Percentiles rank a stretch among this genome's conserved stretches.
Evolutionary conservation across 768 basidiomycete species (phyloP).

Genomic region (Cystofilobasidium capitatum): DNA sequence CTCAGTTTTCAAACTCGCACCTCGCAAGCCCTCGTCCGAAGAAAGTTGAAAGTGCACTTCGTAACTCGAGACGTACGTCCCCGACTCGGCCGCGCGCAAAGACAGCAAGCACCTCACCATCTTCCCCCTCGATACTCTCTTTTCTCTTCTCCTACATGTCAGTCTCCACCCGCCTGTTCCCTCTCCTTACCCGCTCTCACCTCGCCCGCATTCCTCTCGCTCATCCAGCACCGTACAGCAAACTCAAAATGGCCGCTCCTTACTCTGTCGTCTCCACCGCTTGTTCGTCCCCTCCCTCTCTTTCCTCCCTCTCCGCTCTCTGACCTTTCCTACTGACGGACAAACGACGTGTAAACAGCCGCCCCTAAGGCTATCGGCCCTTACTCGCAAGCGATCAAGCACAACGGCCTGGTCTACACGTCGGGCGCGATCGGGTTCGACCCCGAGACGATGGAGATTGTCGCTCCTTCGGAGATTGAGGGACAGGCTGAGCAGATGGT

Average conservation of each 20-base stretch:
- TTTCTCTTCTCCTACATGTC: background rate
- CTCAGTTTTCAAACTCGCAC: too few relatives aligned
- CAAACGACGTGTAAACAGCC: conserved; percentile 29
- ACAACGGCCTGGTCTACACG: conserved; percentile 72
- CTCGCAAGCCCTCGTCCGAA: too few relatives aligned
- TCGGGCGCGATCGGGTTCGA: conserved; percentile 83
- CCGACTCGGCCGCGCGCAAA: too few relatives aligned
- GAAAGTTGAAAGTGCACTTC: too few relatives aligned
- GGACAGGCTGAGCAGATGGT: conserved; percentile 30
- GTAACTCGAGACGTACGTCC: too few relatives aligned
- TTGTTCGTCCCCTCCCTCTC: background rate
- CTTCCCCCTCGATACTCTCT: too few relatives aligned
- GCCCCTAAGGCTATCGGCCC: conserved; percentile 47
- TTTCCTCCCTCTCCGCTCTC: background rate
- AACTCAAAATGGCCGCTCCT: conserved; percentile 15
- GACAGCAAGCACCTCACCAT: too few relatives aligned
- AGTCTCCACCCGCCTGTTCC: background rate
- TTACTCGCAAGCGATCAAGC: conserved; percentile 77
- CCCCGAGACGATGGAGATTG: conserved; percentile 60
- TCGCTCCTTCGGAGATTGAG: conserved; percentile 59
- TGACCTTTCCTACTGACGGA: background rate
- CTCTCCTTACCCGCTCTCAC: background rate
- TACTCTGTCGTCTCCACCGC: conserved; percentile 23
- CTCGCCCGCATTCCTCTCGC: background rate
- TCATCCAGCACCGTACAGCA: too few relatives aligned